A percentile compares a stretch with the other conserved stretches of the same genome.
phyloP scores from a whole-genome alignment of 2,329 filamentous ascomycete species.

The Cladophialophora carrionii region DNA sequence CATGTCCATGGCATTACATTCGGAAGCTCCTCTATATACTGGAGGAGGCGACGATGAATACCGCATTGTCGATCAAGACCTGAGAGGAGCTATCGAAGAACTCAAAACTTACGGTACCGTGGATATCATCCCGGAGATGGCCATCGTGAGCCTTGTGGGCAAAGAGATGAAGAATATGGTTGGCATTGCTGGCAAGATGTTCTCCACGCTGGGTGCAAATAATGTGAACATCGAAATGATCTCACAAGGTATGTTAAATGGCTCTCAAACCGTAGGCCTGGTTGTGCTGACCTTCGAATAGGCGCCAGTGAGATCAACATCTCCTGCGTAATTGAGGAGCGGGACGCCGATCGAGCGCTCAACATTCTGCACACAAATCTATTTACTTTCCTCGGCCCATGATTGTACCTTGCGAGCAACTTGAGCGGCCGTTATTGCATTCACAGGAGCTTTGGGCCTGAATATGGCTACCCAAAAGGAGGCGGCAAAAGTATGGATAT shows the following conservation, averaged over 20 bases:
- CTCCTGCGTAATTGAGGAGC: slow-evolving; percentile 91
- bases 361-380: slow-evolving; percentile 96
- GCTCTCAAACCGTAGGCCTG: slow-evolving; percentile 1
- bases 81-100: slow-evolving; percentile 68
- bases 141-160: slow-evolving; percentile 91
- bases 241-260: slow-evolving; percentile 73
- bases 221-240: slow-evolving; percentile 99
- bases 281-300: slow-evolving; percentile 45
- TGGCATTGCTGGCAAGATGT: slow-evolving; percentile 91
- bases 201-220: slow-evolving; percentile 88
- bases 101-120: slow-evolving; percentile 83
- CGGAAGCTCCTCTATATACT: slow-evolving; percentile 63
- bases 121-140: slow-evolving; percentile 88
- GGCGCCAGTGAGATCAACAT: slow-evolving; percentile 99
- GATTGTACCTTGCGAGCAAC: slow-evolving; percentile 24
- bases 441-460: slow-evolving; percentile 25
- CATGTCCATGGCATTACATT: slow-evolving; percentile 94
- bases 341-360: slow-evolving; percentile 88
- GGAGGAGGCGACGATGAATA: slow-evolving; percentile 54
- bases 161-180: slow-evolving; percentile 98
- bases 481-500: neutral
- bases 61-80: slow-evolving; percentile 63
- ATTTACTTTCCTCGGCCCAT: slow-evolving; percentile 87
- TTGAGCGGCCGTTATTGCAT: slow-evolving; percentile 25
- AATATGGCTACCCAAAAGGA: slow-evolving; percentile 9